Conservation (phyloP, 129 eudicot genomes). For the Saussurea involucrata region DNA sequence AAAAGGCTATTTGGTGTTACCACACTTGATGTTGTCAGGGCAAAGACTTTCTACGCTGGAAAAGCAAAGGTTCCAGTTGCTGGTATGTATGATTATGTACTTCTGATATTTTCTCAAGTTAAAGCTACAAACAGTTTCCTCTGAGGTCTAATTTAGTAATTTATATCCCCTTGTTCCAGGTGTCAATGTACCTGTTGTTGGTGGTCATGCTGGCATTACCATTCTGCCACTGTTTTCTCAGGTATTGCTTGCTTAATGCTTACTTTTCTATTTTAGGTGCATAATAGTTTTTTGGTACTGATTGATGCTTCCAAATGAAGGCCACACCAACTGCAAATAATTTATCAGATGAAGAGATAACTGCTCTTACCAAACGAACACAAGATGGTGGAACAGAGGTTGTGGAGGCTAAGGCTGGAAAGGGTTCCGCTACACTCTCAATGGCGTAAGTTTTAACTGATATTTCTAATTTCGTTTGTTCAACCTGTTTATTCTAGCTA, state of each 20-base stretch:
- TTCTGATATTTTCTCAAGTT: not conserved
- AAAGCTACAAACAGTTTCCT: not conserved
- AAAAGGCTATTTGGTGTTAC: slow-evolving; percentile 89
- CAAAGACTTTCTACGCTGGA: slow-evolving; percentile 91
- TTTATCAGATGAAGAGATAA: slow-evolving; percentile 49
- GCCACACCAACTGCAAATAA: slow-evolving; percentile 58
- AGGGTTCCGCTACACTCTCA: slow-evolving; percentile 85
- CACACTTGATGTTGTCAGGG: slow-evolving; percentile 93
- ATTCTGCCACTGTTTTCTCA: slow-evolving; percentile 87
- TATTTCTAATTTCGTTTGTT: not conserved
- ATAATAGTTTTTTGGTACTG: not conserved
- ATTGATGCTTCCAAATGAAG: slow-evolving; percentile 22
- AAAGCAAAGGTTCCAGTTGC: slow-evolving; percentile 74
- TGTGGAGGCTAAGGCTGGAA: slow-evolving; percentile 95
- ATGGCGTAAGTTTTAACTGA: slow-evolving; percentile 61
- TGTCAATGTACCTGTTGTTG: slow-evolving; percentile 82
- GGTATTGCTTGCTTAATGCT: slow-evolving; percentile 28
- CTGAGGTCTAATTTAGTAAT: not conserved
- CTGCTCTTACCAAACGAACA: slow-evolving; percentile 70
- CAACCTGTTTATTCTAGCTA: not conserved
- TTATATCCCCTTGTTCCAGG: slow-evolving; percentile 32
- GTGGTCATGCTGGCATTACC: slow-evolving; percentile 88
- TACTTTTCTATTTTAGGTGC: not conserved
- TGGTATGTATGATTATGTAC: slow-evolving; percentile 48
- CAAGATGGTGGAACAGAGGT: slow-evolving; percentile 97